Evolutionary conservation across 129 eudicot species (phyloP), one percentile per base, ranked within the genome.

Genomic region (Scalesia atractyloides): DNA sequence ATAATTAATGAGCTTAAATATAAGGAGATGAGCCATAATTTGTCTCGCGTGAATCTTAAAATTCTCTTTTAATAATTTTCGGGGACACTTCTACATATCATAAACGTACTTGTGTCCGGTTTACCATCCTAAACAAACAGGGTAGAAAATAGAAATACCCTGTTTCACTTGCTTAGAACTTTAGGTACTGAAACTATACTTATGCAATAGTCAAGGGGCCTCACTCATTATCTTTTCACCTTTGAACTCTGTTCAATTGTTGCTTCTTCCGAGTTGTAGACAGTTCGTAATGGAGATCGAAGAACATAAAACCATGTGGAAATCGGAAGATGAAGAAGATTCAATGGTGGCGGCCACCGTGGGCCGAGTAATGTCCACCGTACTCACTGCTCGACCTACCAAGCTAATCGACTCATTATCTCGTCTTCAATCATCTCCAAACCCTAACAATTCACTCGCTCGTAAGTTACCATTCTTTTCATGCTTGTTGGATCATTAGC

Each of bases 281-380:
- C 39, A 33, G 69, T 61, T 61, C 75, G 47, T 66, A 57, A 77
- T 77, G 81, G 81, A 77, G 47, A 61, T 69, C 53, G 80, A 74
- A 80, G 76, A 80, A 68, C 59, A 61, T 18, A 56, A 30, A 69
- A 33, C n/a, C 48, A 70, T 69, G 44, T 80, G 84, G 75, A 62
- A 69, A 14, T 74, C 89, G 59, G 75, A 75, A 51, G 82, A 78
- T 14, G 59, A 72, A 52, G 76, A 77, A 53, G 76, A 77, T 22
- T 79, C 94, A 3, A 80, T 92, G 83, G 80, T 79, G 2, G 79
- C 92, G 5, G 89, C 84, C 3, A 84, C 91, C 11, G 66, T 92
- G 43, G 95, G 96, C n/a, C 83, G 96, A 66, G 96, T 81, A 19
- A 87, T 92, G 88, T 72, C 69, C 61, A 82, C 90, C 26, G 75